Conservation (phyloP, 345 rosid species). For the Lagerstroemia speciosa region DNA sequence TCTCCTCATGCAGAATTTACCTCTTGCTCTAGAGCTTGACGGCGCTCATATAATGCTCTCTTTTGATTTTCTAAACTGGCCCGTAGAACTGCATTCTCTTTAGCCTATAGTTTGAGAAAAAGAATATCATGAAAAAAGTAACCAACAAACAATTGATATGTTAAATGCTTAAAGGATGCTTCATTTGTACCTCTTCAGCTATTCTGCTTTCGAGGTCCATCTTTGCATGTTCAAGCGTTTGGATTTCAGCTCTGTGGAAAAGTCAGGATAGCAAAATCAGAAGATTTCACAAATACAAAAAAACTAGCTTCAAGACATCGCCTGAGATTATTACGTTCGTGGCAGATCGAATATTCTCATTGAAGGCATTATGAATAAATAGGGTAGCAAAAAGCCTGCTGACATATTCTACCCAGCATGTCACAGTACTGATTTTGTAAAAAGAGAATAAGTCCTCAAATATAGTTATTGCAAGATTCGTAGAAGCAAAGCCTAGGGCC, state of each 20-base stretch:
- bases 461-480: neutral
- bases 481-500: neutral
- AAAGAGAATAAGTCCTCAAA: neutral
- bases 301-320: neutral
- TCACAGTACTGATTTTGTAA: neutral
- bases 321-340: neutral
- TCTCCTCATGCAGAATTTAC: constrained; percentile 30
- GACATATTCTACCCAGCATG: neutral
- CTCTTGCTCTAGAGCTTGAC: constrained; percentile 64
- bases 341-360: neutral
- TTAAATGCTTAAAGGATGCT: constrained; percentile 6
- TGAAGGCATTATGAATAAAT: neutral
- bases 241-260: constrained; percentile 50
- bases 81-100: constrained; percentile 52
- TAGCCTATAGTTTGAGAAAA: constrained; percentile 34
- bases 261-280: neutral
- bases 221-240: constrained; percentile 61
- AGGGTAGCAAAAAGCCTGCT: neutral
- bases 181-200: constrained; percentile 50
- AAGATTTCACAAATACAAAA: neutral
- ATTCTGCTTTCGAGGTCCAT: constrained; percentile 54
- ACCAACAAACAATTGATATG: constrained; percentile 3
- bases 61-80: constrained; percentile 54
- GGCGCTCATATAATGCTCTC: constrained; percentile 51
- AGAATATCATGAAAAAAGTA: neutral